phyloP scores from a whole-genome alignment of 768 basidiomycete species.

The Kwoniella sp. region DNA sequence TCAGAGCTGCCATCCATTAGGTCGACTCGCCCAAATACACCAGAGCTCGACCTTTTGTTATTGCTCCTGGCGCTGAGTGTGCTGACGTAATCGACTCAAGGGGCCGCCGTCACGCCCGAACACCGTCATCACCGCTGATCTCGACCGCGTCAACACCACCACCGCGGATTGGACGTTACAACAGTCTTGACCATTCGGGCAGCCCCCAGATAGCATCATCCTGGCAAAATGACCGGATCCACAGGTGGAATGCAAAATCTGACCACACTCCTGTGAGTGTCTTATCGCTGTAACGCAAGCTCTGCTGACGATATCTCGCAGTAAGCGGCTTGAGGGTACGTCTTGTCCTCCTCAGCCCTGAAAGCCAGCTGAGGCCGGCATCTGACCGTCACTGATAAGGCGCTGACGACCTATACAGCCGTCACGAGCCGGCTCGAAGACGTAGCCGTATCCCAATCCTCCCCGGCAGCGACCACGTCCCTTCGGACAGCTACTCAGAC shows the following conservation, averaged over 20 bases:
- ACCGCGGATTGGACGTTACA: too few species aligned
- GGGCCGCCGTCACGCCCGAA: too few species aligned
- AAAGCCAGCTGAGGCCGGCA: conserved; percentile 1
- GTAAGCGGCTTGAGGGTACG: conserved; percentile 48
- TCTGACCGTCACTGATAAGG: too few species aligned
- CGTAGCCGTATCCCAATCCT: conserved; percentile 58
- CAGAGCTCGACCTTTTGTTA: too few species aligned
- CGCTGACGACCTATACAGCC: too few species aligned
- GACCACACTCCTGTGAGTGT: conserved; percentile 39
- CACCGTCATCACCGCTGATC: too few species aligned
- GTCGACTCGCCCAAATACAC: neutral
- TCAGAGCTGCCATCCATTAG: neutral
- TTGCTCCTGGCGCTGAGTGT: too few species aligned
- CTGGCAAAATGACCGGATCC: conserved; percentile 1
- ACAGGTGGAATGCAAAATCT: conserved; percentile 34
- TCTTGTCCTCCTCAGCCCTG: neutral
- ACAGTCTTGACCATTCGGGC: too few species aligned
- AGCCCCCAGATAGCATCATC: neutral
- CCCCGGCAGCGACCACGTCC: conserved; percentile 30
- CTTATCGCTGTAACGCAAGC: neutral
- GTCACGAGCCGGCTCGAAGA: conserved; percentile 93
- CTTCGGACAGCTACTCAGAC: conserved; percentile 33
- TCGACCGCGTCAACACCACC: too few species aligned
- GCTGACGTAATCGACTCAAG: too few species aligned
- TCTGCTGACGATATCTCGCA: conserved; percentile 3